phyloP scores from a whole-genome alignment of 306 rosid genomes.

The Vicia faba region DNA sequence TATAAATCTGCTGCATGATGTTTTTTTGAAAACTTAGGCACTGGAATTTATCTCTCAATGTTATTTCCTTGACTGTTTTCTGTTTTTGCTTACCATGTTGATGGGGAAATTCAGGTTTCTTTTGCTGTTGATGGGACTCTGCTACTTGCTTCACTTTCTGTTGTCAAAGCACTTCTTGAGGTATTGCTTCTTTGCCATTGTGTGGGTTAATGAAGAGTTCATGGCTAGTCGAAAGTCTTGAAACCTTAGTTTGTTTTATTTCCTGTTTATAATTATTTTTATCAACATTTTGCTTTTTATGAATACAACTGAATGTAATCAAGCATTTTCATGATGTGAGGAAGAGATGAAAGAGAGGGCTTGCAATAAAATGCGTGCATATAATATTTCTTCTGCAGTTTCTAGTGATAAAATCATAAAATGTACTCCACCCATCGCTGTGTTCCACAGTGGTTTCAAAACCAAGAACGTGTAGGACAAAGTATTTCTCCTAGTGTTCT shows the following conservation, averaged over 20 bases:
- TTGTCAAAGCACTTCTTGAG: constrained; percentile 80
- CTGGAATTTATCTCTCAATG: constrained; percentile 3
- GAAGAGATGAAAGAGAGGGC: background rate
- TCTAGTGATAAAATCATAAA: too few species aligned
- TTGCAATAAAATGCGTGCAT: constrained; percentile 1
- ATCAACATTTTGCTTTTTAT: background rate
- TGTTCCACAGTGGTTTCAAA: too few species aligned
- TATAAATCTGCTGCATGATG: background rate
- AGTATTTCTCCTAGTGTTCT: too few species aligned
- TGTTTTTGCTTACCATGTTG: constrained; percentile 15
- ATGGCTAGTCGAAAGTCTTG: background rate
- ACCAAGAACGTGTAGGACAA: too few species aligned
- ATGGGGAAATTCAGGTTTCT: constrained; percentile 60
- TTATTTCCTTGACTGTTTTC: constrained; percentile 7
- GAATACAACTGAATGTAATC: background rate
- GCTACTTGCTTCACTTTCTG: constrained; percentile 68
- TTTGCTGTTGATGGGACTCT: constrained; percentile 78
- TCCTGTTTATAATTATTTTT: background rate
- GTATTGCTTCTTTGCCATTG: constrained; percentile 38
- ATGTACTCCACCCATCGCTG: too few species aligned
- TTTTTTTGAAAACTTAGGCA: constrained; percentile 21
- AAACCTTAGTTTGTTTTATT: constrained; percentile 16
- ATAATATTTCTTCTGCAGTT: background rate
- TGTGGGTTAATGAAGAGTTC: constrained; percentile 17
- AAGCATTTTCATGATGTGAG: constrained; percentile 24